Evolutionary conservation across 176 grass and related monocot genomes (phyloP).

Genomic region (Paspalum vaginatum): DNA sequence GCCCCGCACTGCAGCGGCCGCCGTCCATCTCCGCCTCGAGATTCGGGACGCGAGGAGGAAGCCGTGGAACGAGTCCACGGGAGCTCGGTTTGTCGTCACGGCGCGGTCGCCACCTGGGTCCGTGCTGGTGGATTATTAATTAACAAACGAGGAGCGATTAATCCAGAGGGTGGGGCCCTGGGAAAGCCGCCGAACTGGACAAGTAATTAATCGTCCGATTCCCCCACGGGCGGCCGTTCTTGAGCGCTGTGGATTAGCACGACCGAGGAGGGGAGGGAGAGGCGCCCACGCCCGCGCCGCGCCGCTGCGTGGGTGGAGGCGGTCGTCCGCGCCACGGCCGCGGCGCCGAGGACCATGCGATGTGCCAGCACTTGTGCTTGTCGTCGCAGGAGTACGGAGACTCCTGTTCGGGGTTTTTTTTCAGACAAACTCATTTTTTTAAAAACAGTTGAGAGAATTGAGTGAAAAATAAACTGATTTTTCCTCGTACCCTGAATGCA

Average conservation of each 20-base stretch:
- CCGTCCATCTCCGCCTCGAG: neutral
- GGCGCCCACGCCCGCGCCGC: no score
- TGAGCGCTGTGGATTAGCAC: slow-evolving; percentile 3
- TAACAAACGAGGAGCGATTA: neutral
- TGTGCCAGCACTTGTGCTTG: slow-evolving; percentile 23
- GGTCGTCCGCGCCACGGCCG: slow-evolving; percentile 1
- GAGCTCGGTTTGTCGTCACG: neutral
- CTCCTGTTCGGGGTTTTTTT: no score
- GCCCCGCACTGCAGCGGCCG: neutral
- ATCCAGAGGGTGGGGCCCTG: neutral
- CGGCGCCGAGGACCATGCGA: slow-evolving; percentile 5
- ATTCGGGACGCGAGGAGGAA: rapidly evolving
- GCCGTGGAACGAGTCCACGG: neutral
- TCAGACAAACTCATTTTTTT: no score
- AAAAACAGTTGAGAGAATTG: no score
- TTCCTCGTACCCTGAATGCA: no score
- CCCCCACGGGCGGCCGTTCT: neutral
- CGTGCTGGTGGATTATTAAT: slow-evolving; percentile 17
- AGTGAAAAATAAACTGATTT: no score
- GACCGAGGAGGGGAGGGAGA: neutral
- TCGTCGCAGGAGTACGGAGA: neutral
- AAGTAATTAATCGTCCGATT: slow-evolving; percentile 1
- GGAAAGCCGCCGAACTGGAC: neutral
- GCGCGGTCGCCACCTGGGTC: slow-evolving; percentile 40
- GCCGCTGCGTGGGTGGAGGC: slow-evolving; percentile 10